phyloP scores from a whole-genome alignment of 495 filamentous ascomycete genomes.

The Penicillium antarcticum region DNA sequence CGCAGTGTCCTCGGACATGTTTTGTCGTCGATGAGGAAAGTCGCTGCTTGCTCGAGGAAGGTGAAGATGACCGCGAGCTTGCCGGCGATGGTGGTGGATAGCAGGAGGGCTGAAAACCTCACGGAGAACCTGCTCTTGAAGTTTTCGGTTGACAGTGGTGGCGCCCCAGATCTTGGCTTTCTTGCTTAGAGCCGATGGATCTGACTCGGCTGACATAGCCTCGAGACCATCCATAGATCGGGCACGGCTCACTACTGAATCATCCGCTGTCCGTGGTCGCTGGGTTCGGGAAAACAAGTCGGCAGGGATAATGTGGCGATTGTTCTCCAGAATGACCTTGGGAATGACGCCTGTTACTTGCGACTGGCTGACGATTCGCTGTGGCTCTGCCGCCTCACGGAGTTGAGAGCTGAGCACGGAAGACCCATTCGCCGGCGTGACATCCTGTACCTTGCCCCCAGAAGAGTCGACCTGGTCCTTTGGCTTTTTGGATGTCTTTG shows the following conservation, averaged over 20 bases:
- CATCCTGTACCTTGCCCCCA: slow-evolving; percentile 15
- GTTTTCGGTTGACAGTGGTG: slow-evolving; percentile 84
- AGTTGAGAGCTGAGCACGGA: slow-evolving; percentile 12
- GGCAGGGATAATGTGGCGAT: slow-evolving; percentile 89
- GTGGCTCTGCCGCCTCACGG: slow-evolving; percentile 37
- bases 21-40: slow-evolving; percentile 27
- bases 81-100: slow-evolving; percentile 63
- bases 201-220: slow-evolving; percentile 11
- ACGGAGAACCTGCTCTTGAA: slow-evolving; percentile 88
- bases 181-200: slow-evolving; percentile 28
- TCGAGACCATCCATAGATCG: slow-evolving; percentile 17
- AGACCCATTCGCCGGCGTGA: slow-evolving; percentile 17
- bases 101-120: slow-evolving; percentile 89
- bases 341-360: slow-evolving; percentile 64
- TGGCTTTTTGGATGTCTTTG: slow-evolving; percentile 70
- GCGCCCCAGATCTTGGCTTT: slow-evolving; percentile 80
- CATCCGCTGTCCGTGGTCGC: slow-evolving; percentile 29
- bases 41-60: slow-evolving; percentile 44
- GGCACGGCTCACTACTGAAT: slow-evolving; percentile 11
- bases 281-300: slow-evolving; percentile 58
- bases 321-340: slow-evolving; percentile 92
- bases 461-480: slow-evolving; percentile 37
- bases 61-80: slow-evolving; percentile 59
- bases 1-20: slow-evolving; percentile 32
- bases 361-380: slow-evolving; percentile 77